Evolutionary conservation across 371 early-diverging fungal genomes (phyloP).

Genomic region (Saksenaea vasiformis): DNA sequence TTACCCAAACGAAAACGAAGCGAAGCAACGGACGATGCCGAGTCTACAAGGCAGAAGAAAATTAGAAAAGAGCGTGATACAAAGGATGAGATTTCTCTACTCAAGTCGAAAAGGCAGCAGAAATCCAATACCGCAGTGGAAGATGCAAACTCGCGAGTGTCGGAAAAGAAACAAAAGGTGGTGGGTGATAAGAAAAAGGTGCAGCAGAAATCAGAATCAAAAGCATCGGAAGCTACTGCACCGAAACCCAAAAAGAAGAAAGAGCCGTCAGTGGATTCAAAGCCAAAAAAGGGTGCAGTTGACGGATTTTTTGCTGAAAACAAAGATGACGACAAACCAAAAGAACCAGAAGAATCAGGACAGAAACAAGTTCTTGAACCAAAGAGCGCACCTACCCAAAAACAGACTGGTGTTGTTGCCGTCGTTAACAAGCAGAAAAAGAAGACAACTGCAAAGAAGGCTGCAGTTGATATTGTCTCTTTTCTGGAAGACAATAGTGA

Average conservation of each 20-base stretch:
- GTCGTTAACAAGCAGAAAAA: conserved; percentile 55
- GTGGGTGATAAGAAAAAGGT: neutral
- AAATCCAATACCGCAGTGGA: neutral
- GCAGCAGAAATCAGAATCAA: neutral
- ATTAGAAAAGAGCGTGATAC: neutral
- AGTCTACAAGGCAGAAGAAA: neutral
- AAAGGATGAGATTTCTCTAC: neutral
- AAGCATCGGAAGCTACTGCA: neutral
- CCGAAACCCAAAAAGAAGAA: conserved; percentile 1
- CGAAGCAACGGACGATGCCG: neutral
- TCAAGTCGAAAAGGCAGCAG: neutral
- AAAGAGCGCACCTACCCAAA: conserved; percentile 14
- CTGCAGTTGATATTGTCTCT: conserved; percentile 28
- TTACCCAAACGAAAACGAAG: neutral
- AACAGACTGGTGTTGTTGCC: conserved; percentile 60
- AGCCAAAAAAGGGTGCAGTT: conserved; percentile 26
- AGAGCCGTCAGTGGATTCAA: conserved; percentile 22
- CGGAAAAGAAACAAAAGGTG: neutral
- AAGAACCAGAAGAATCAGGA: neutral
- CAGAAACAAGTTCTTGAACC: conserved; percentile 9
- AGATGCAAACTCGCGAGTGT: neutral
- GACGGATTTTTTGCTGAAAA: conserved; percentile 29
- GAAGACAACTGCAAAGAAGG: neutral
- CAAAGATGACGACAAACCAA: neutral
- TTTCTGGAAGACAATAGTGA: conserved; percentile 22